Percentiles rank a stretch among this genome's conserved stretches.
phyloP scores from a whole-genome alignment of 768 basidiomycete genomes.

The Crucibulum laeve region DNA sequence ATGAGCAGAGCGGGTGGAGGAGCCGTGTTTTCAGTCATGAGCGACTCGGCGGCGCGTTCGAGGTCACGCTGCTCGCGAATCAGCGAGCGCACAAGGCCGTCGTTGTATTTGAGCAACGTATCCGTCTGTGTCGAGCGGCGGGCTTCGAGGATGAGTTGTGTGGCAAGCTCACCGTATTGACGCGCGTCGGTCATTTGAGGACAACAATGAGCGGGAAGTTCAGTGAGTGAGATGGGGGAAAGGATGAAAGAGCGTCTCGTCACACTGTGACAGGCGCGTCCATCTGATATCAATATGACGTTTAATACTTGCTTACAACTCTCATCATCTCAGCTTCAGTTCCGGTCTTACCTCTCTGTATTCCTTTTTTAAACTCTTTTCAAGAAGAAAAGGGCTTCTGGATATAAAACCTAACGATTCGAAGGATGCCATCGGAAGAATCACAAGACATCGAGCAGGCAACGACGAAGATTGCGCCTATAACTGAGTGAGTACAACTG shows the following conservation, averaged over 20 bases:
- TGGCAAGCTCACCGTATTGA: conserved; percentile 83
- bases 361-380: too few species aligned
- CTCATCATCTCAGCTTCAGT: neutral
- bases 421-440: conserved; percentile 1
- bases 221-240: neutral
- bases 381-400: too few species aligned
- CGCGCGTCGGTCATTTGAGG: conserved; percentile 48
- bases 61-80: conserved; percentile 91
- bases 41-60: conserved; percentile 47
- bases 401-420: too few species aligned
- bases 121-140: conserved; percentile 81
- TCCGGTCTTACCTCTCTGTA: neutral
- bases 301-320: neutral
- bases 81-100: conserved; percentile 78
- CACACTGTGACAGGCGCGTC: neutral
- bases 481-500: conserved; percentile 17
- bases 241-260: neutral
- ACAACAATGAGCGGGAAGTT: neutral
- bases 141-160: conserved; percentile 83
- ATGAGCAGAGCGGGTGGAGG: conserved; percentile 69
- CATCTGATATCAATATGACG: neutral
- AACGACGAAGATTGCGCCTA: conserved; percentile 18
- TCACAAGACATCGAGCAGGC: conserved; percentile 19
- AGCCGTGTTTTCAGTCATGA: conserved; percentile 31
- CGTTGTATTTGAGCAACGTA: conserved; percentile 88